Evolutionary conservation across 176 grass and related monocot species (phyloP), one percentile per base, ranked within the genome.

Genomic region (Cocos nucifera): DNA sequence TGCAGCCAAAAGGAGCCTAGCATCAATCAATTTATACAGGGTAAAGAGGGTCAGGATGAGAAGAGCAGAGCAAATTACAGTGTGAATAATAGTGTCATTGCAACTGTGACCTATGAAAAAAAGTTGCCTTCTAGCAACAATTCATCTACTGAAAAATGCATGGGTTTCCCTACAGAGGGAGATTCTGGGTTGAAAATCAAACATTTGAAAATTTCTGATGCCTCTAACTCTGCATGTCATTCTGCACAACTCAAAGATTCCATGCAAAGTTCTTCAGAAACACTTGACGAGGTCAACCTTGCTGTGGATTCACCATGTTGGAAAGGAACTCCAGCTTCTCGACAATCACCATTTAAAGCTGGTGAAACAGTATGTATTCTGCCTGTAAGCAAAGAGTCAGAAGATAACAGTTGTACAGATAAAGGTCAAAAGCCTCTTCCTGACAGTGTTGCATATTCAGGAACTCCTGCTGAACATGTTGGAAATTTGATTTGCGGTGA

Each of bases 281-380:
- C 5, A 30, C 5, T 30, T 4, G 28, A 30, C 1, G 28, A 30
- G 28, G 28, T 30, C 5, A 6, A 30, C 28, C 28, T 30, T 30
- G 28, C 28, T 6, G 72, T 77, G 22, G 82, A 85, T 73, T 85
- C 82, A 77, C 82, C 82, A 15, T 85, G 82, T 62, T 85, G 49
- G 29, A 71, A 50, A 77, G 82, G 82, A 59, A n/a, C 44, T 81
- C 64, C 30, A 26, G 51, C 62, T 72, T 72, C 66, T 73, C 66
- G 3, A 23, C 17, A 50, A 21, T 76, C 77, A 54, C 39, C 73
- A 64, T 72, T 72, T 72, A 53, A 80, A 58, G 48, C 58, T 44
- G 28, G 17, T 77, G 52, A 64, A 59, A 59, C 58, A 54, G 51
- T 49, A 51, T 17, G 50, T 32, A 17, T 1, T 6, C 17, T 59